Conservation (phyloP, 805 yeast genomes). For the Helenozyma baotianmanensis region DNA sequence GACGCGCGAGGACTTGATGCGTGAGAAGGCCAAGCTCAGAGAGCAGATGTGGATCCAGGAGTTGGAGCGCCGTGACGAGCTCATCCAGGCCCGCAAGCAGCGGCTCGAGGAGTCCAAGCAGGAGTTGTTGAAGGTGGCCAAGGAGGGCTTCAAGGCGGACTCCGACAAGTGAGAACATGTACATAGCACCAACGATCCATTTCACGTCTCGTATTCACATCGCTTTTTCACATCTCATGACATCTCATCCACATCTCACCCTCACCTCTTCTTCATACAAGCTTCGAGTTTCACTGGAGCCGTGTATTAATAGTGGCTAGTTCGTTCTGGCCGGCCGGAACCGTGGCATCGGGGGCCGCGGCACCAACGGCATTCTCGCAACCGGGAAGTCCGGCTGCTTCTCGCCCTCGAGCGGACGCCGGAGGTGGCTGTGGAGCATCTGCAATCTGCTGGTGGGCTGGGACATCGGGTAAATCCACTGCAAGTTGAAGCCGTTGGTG, state of each 20-base stretch:
- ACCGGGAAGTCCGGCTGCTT: conserved; percentile 14
- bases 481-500: too few species aligned
- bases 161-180: conserved; percentile 2
- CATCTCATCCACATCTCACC: not conserved
- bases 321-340: too few species aligned
- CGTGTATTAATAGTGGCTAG: too few species aligned
- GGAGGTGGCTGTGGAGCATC: conserved; percentile 17
- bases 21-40: conserved; percentile 79
- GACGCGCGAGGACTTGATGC: conserved; percentile 55
- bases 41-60: conserved; percentile 87
- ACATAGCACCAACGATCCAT: too few species aligned
- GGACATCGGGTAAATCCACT: conserved; percentile 8
- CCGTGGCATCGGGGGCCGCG: too few species aligned
- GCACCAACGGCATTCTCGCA: too few species aligned
- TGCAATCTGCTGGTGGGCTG: conserved; percentile 14
- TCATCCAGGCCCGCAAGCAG: conserved; percentile 59
- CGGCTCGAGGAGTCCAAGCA: conserved; percentile 56
- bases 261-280: too few species aligned
- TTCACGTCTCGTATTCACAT: too few species aligned
- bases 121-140: conserved; percentile 35
- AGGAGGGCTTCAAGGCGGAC: conserved; percentile 27
- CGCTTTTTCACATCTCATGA: not conserved
- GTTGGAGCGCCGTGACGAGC: conserved; percentile 79
- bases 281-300: not conserved
- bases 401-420: conserved; percentile 9